These are phyloP conservation scores for Cordyceps sp. DNA, from an alignment of 2,329 filamentous ascomycete genomes.

Conservation along the genomic window DNA sequence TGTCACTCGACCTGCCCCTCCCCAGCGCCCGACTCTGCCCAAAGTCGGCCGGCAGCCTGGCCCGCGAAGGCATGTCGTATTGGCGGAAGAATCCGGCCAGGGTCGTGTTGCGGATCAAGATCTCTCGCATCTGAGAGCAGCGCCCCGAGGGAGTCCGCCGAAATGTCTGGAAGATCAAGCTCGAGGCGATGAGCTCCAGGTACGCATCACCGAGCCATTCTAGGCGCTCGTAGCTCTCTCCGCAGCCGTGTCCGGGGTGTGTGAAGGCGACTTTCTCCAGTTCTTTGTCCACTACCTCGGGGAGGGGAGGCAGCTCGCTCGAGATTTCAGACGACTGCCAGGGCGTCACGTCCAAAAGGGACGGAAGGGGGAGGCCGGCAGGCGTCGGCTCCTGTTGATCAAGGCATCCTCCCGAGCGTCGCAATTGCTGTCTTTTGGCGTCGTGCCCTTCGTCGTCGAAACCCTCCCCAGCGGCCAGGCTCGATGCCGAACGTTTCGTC, in stretches of 20 bases:
- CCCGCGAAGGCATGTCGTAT: conserved; percentile 54
- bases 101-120: conserved; percentile 65
- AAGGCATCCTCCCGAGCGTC: not conserved
- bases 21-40: conserved; percentile 10
- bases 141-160: conserved; percentile 47
- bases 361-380: conserved; percentile 5
- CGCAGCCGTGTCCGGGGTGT: conserved; percentile 33
- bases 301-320: conserved; percentile 36
- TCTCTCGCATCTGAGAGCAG: conserved; percentile 60
- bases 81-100: conserved; percentile 50
- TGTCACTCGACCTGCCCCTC: conserved; percentile 20
- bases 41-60: conserved; percentile 35
- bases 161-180: conserved; percentile 61
- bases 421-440: conserved; percentile 3
- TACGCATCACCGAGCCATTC: conserved; percentile 86
- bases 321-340: conserved; percentile 36
- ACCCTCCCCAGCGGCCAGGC: not conserved
- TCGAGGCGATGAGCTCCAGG: conserved; percentile 59
- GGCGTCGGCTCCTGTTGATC: not conserved
- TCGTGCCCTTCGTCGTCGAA: not conserved
- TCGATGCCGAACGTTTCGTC: conserved; percentile 17
- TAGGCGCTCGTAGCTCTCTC: conserved; percentile 54
- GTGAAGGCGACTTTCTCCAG: conserved; percentile 51
- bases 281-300: conserved; percentile 38
- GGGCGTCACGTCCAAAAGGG: conserved; percentile 12